These are phyloP conservation scores for Trametes maxima DNA, from an alignment of 768 basidiomycete genomes.

Conservation along the genomic window DNA sequence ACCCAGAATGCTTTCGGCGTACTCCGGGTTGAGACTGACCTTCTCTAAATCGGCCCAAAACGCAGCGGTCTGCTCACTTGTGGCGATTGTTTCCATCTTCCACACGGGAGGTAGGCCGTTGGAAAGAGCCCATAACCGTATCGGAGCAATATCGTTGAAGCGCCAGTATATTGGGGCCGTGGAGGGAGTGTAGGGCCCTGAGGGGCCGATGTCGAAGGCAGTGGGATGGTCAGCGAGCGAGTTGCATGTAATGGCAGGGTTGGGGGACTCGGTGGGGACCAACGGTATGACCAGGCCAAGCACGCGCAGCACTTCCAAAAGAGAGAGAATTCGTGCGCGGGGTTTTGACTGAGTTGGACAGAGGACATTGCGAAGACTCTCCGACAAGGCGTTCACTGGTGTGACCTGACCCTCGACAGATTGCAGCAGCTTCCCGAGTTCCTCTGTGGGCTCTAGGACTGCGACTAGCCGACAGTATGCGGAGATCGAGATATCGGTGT, in stretches of 20 bases:
- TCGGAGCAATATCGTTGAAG: constrained; percentile 54
- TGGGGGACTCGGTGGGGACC: constrained; percentile 42
- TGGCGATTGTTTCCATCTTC: constrained; percentile 48
- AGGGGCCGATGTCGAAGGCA: constrained; percentile 46
- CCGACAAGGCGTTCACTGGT: constrained; percentile 56
- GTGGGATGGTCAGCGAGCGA: constrained; percentile 46
- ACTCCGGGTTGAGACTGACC: constrained; percentile 45
- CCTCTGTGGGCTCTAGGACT: constrained; percentile 55
- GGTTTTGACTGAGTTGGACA: constrained; percentile 61
- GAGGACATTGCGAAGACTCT: constrained; percentile 49
- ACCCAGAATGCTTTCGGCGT: constrained; percentile 25
- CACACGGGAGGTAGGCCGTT: constrained; percentile 56
- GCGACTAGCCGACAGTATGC: constrained; percentile 68
- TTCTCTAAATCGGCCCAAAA: constrained; percentile 64
- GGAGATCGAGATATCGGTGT: constrained; percentile 64
- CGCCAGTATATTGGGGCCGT: constrained; percentile 67
- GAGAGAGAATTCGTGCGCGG: constrained; percentile 61
- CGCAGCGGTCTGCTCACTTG: constrained; percentile 39
- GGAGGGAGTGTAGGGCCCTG: constrained; percentile 48
- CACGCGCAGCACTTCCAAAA: constrained; percentile 58
- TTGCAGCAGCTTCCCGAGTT: constrained; percentile 53
- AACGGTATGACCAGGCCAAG: constrained; percentile 67
- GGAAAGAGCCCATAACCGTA: constrained; percentile 62
- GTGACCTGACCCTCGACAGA: constrained; percentile 51
- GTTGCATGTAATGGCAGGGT: constrained; percentile 50